Base-by-base conservation (phyloP, 1,284 basidiomycete genomes). In the Marasmius fiardii region DNA sequence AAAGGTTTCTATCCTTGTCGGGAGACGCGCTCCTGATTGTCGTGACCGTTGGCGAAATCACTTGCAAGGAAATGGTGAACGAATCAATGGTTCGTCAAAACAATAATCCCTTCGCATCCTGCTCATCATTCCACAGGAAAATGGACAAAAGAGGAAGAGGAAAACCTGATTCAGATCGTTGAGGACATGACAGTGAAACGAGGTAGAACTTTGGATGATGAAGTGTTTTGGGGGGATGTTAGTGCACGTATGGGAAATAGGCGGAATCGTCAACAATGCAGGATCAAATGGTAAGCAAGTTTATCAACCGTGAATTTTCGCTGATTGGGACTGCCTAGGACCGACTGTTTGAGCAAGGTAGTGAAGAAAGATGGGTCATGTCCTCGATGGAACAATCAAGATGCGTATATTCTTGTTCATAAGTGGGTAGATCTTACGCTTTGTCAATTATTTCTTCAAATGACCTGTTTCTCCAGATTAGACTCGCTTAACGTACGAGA, bases 21-120 rank as follows among this genome's bases (percentile, higher is more conserved):
- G 85, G 16, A 79, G 91, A 31, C 82, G 85, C 76, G 82, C 88
- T 16, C 76, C 83, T 11, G 90, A 94, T 67, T 94, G 92, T 70
- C 80, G 90, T 12, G 92, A 94, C 69, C 79, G 92, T 56, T 93
- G 86, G 71, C 82, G 88, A 49, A 93, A 93, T 66, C 85, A 92
- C 62, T 78, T 90, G 24, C 75, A 82, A 35, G 78, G 85, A 61
- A 77, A 81, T 35, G 83, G 83, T 18, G 71, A 77, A 21, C 80
- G 82, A 23, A 67, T 78, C 16, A 71, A 69, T 55, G 86, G 85
- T 75, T 62, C 63, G 75, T 68, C 53, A 47, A 45, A 28, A 21
- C 20, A 49, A n/a, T 54, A n/a, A 11, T 55, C 48, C n/a, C 41
- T 16, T 24, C 31, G 20, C 14, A 33, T 34, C 50, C 7, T 35